Conservation (phyloP, 2,329 filamentous ascomycete species). For the Nothophaeocryptopus gaeumannii region DNA sequence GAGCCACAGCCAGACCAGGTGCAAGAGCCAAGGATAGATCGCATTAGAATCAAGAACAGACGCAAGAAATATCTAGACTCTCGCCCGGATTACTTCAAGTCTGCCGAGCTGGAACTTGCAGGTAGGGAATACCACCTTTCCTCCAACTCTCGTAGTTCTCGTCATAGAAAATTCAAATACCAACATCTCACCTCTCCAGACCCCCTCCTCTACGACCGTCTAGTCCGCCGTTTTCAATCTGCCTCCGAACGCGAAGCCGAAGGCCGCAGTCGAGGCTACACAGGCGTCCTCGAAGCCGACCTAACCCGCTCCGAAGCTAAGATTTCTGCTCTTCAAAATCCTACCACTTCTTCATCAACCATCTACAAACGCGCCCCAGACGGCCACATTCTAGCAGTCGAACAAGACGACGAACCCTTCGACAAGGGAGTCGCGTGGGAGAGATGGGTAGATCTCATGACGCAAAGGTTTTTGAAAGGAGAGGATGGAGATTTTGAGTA, state of each 20-base stretch:
- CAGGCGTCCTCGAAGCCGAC: slow-evolving; percentile 73
- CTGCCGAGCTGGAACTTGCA: slow-evolving; percentile 59
- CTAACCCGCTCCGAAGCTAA: slow-evolving; percentile 74
- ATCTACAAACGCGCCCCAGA: slow-evolving; percentile 51
- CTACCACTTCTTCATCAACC: slow-evolving; percentile 50
- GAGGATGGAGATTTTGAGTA: slow-evolving; percentile 80
- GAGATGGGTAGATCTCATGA: slow-evolving; percentile 71
- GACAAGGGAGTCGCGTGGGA: slow-evolving; percentile 64
- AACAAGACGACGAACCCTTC: slow-evolving; percentile 51
- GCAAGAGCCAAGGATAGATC: neutral
- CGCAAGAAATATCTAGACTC: slow-evolving; percentile 71
- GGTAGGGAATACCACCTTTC: slow-evolving; percentile 41
- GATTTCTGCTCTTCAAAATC: slow-evolving; percentile 59
- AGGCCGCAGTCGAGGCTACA: slow-evolving; percentile 71
- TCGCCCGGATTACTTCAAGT: slow-evolving; percentile 68
- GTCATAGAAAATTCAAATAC: neutral
- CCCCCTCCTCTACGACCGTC: slow-evolving; percentile 75
- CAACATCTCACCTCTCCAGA: slow-evolving; percentile 47
- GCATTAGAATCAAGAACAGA: slow-evolving; percentile 61
- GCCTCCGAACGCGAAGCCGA: slow-evolving; percentile 70
- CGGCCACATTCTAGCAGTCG: slow-evolving; percentile 58
- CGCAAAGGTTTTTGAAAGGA: slow-evolving; percentile 70
- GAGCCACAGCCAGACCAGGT: too few relatives aligned
- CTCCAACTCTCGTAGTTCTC: slow-evolving; percentile 5
- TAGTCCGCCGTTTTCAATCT: slow-evolving; percentile 75